phyloP scores from a whole-genome alignment of 352 stramenopile genomes.

The Globisporangium splendens region DNA sequence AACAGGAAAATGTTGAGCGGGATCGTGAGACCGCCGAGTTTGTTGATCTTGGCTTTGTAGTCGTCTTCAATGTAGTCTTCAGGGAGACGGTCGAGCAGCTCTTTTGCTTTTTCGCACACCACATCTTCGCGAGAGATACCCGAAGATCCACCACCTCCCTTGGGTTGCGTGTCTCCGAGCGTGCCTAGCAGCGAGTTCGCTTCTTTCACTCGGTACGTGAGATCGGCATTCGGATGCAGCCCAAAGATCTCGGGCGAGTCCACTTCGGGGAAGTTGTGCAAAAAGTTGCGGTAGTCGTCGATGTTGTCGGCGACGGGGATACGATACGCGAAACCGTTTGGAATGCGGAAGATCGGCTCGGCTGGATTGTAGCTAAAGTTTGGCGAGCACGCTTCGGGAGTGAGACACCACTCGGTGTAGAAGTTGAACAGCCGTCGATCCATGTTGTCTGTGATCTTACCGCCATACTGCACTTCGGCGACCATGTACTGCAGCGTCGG shows the following conservation, averaged over 20 bases:
- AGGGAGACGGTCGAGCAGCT: constrained; percentile 92
- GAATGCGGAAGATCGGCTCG: constrained; percentile 94
- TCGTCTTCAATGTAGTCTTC: constrained; percentile 98
- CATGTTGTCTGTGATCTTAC: constrained; percentile 99
- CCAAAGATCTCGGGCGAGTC: constrained; percentile 99
- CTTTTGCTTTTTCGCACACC: constrained; percentile 94
- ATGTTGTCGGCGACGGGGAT: constrained; percentile 92
- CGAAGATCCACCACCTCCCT: constrained; percentile 85
- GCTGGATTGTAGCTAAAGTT: constrained; percentile 95
- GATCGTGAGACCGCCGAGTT: constrained; percentile 93
- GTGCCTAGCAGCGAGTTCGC: constrained; percentile 93
- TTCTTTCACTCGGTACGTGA: constrained; percentile 97
- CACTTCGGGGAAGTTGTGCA: constrained; percentile 94
- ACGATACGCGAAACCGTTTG: constrained; percentile 96
- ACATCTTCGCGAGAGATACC: constrained; percentile 94
- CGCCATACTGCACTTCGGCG: constrained; percentile 97
- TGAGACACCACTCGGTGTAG: constrained; percentile 97
- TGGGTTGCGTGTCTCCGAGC: constrained; percentile 95
- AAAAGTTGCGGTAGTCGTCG: constrained; percentile 94
- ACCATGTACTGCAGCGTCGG: constrained; percentile 99
- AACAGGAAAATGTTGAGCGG: constrained; percentile 99
- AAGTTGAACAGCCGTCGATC: constrained; percentile 97
- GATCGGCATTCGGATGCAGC: constrained; percentile 97
- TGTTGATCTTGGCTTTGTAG: constrained; percentile 97
- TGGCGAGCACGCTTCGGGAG: constrained; percentile 71